A percentile compares a stretch with the other conserved stretches of the same genome.
Evolutionary conservation across 31 red algal species (phyloP).

Genomic region (Asparagopsis taxiformis): DNA sequence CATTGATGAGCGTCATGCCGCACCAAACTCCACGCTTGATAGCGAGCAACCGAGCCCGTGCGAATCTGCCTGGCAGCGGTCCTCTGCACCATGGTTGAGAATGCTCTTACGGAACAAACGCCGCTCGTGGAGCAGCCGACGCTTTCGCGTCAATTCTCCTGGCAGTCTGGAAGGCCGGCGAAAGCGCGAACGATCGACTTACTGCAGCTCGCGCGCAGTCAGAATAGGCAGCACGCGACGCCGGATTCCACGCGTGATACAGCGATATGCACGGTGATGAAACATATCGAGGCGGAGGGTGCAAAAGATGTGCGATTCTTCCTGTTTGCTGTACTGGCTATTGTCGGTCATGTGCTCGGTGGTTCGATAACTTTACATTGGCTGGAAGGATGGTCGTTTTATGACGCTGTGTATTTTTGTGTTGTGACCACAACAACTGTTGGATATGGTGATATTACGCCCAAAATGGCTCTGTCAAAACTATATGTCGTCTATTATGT

Average conservation of each 20-base stretch:
- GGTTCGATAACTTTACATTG: constrained; percentile 14
- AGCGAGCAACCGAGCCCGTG: too few species aligned
- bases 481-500: constrained; percentile 22
- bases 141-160: too few species aligned
- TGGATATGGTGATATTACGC: constrained; percentile 49
- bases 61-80: too few species aligned
- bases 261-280: background rate
- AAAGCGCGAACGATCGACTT: background rate
- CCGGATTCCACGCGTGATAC: background rate
- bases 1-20: too few species aligned
- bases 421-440: constrained; percentile 45
- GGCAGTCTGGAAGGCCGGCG: too few species aligned
- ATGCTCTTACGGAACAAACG: too few species aligned
- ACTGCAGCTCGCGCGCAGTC: constrained; percentile 8
- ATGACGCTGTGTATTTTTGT: constrained; percentile 34
- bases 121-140: too few species aligned
- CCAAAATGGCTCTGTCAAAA: constrained; percentile 10
- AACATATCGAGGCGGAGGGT: background rate
- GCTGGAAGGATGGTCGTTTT: constrained; percentile 51
- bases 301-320: background rate
- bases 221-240: background rate
- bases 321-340: constrained; percentile 4
- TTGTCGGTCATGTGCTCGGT: constrained; percentile 20
- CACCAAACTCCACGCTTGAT: too few species aligned
- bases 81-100: too few species aligned